phyloP scores from a whole-genome alignment of 2,329 filamentous ascomycete genomes.

The Ophiostoma tasmaniense region DNA sequence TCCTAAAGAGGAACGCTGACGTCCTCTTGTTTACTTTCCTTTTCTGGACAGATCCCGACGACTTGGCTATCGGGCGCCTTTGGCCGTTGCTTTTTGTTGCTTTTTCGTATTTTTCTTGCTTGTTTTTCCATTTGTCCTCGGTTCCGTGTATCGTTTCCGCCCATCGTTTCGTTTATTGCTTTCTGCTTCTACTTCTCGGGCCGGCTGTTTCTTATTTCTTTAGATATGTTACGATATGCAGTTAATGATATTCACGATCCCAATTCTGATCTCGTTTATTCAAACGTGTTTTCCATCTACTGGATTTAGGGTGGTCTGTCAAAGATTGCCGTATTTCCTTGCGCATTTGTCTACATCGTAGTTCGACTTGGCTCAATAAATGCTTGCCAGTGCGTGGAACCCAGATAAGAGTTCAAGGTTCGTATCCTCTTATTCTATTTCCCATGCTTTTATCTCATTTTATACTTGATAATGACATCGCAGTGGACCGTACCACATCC shows the following conservation, averaged over 20 bases:
- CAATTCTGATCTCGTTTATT: neutral
- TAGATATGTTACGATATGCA: conserved; percentile 1
- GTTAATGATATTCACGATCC: neutral
- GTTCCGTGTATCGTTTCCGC: too few relatives aligned
- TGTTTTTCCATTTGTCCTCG: neutral
- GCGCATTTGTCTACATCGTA: neutral
- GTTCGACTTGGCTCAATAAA: neutral
- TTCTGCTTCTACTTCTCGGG: neutral
- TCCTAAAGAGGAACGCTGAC: neutral
- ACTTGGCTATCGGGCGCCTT: neutral
- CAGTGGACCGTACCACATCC: neutral
- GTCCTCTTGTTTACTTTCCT: conserved; percentile 1
- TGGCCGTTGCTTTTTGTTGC: neutral
- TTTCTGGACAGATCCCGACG: neutral
- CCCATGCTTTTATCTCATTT: neutral
- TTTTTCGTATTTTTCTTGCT: neutral
- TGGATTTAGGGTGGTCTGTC: neutral
- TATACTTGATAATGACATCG: neutral
- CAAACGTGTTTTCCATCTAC: neutral
- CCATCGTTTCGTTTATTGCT: neutral
- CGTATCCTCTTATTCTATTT: neutral
- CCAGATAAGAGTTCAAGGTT: neutral
- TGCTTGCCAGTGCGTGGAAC: neutral
- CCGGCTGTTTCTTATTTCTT: neutral
- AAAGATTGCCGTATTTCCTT: neutral